Evolutionary conservation across 306 rosid genomes (phyloP).

Genomic region (Prosopis cineraria): DNA sequence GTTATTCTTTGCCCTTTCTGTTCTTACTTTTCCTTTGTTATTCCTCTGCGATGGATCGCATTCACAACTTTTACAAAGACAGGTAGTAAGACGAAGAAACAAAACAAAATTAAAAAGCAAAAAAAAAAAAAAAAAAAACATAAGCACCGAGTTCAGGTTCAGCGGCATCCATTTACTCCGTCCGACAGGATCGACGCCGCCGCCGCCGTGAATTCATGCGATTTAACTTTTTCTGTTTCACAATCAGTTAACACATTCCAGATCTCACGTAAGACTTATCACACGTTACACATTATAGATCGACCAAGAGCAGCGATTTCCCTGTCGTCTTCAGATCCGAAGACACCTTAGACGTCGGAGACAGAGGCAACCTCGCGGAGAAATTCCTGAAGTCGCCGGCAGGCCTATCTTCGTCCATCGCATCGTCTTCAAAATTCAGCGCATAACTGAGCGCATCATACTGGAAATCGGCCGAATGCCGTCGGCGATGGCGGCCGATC

Average conservation of each 20-base stretch:
- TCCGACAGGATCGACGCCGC: not conserved
- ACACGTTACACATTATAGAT: not conserved
- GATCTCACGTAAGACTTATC: not conserved
- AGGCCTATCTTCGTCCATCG: constrained; percentile 38
- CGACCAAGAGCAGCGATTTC: constrained; percentile 33
- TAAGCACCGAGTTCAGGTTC: not conserved
- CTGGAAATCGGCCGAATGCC: constrained; percentile 75
- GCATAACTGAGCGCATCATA: constrained; percentile 76
- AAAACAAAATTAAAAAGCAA: not conserved
- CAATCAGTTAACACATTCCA: not conserved
- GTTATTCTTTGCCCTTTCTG: not conserved
- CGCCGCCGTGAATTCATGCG: not conserved
- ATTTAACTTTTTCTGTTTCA: not conserved
- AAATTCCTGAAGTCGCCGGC: constrained; percentile 45
- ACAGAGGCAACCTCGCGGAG: constrained; percentile 64
- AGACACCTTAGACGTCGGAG: constrained; percentile 32
- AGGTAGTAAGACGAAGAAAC: not conserved
- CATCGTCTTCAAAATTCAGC: constrained; percentile 68
- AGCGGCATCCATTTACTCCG: not conserved
- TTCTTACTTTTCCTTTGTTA: not conserved
- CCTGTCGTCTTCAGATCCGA: constrained; percentile 16
- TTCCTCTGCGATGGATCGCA: not conserved
- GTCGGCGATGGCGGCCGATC: constrained; percentile 56
- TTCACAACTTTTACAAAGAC: not conserved
- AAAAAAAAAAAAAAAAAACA: not conserved